A percentile compares a stretch with the other conserved stretches of the same genome.
Evolutionary conservation across 495 filamentous ascomycete species (phyloP).

Genomic region (Xylaria scruposa): DNA sequence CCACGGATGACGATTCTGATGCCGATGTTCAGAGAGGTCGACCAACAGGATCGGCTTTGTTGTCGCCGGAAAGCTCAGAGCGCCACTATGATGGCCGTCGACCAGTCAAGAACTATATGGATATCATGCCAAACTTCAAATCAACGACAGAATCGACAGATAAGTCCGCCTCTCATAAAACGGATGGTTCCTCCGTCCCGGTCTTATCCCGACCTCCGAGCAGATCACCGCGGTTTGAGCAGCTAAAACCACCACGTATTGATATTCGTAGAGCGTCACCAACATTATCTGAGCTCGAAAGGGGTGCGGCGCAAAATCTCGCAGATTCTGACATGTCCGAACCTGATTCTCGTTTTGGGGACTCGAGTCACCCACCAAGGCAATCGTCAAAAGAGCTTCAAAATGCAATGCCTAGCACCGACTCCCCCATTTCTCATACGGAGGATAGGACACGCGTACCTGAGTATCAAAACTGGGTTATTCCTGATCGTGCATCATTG

Average conservation of each 20-base stretch:
- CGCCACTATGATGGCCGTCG: constrained; percentile 35
- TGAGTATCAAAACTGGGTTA: constrained; percentile 71
- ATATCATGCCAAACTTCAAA: constrained; percentile 50
- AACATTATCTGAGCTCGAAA: constrained; percentile 43
- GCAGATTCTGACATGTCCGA: constrained; percentile 46
- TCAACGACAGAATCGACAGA: constrained; percentile 28
- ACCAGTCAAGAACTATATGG: constrained; percentile 43
- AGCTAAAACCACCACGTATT: constrained; percentile 67
- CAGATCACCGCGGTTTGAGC: constrained; percentile 57
- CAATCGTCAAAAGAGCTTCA: constrained; percentile 33
- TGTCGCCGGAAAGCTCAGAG: constrained; percentile 34
- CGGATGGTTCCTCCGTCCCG: constrained; percentile 27
- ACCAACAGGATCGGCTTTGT: constrained; percentile 32
- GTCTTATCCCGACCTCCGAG: constrained; percentile 40
- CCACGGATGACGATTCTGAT: constrained; percentile 52
- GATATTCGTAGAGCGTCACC: constrained; percentile 62
- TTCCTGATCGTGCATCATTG: constrained; percentile 64
- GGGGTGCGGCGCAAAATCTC: constrained; percentile 27
- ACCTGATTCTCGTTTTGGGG: constrained; percentile 39
- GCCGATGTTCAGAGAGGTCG: constrained; percentile 44
- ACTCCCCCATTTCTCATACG: not conserved
- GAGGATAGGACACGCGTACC: constrained; percentile 40
- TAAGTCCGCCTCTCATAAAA: constrained; percentile 26
- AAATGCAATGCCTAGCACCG: constrained; percentile 31
- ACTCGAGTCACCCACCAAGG: constrained; percentile 11